Percentiles rank a stretch among this genome's conserved stretches.
Conservation (phyloP, 495 filamentous ascomycete species). For the Friedmanniomyces simplex region DNA sequence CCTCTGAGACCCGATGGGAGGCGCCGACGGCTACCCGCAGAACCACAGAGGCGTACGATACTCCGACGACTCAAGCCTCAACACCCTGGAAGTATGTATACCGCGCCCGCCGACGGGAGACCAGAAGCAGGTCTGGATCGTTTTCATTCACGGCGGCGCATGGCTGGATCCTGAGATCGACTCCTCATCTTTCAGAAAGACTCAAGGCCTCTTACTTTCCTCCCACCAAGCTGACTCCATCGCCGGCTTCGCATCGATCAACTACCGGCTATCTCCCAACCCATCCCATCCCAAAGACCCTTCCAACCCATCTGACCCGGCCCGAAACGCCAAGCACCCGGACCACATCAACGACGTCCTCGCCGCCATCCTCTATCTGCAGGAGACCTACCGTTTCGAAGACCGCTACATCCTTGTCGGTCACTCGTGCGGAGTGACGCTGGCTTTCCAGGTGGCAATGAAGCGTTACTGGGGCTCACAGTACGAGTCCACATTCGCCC, state of each 20-base stretch:
- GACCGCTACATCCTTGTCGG: slow-evolving; percentile 55
- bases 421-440: slow-evolving; percentile 64
- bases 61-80: slow-evolving; percentile 13
- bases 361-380: slow-evolving; percentile 50
- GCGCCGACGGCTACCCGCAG: slow-evolving; percentile 7
- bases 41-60: slow-evolving; percentile 10
- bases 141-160: slow-evolving; percentile 78
- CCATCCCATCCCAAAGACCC: slow-evolving; percentile 38
- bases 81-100: slow-evolving; percentile 18
- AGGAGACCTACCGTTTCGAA: slow-evolving; percentile 36
- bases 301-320: slow-evolving; percentile 15
- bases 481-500: slow-evolving; percentile 9
- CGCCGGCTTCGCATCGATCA: slow-evolving; percentile 57
- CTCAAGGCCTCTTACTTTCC: not conserved
- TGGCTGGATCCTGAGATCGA: slow-evolving; percentile 67
- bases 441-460: slow-evolving; percentile 62
- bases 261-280: slow-evolving; percentile 72
- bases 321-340: slow-evolving; percentile 51
- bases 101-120: not conserved
- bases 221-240: slow-evolving; percentile 27
- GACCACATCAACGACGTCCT: slow-evolving; percentile 64
- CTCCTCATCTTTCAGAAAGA: slow-evolving; percentile 36
- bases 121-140: slow-evolving; percentile 14
- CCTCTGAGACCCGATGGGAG: not conserved
- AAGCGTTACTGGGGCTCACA: slow-evolving; percentile 18